A percentile compares a stretch with the other conserved stretches of the same genome.
phyloP scores from a whole-genome alignment of 805 yeast species.

The Debaryomyces hansenii region DNA sequence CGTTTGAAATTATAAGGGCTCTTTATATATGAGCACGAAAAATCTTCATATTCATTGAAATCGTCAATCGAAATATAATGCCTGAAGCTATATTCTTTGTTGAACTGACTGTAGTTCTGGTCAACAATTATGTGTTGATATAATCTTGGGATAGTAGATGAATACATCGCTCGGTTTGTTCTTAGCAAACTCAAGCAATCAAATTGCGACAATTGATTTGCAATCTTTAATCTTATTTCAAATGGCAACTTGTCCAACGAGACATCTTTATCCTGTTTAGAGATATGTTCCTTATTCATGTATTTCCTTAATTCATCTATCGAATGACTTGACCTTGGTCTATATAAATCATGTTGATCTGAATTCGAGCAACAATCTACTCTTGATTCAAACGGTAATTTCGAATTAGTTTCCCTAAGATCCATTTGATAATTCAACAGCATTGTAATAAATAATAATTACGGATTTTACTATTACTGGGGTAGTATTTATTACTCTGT shows the following conservation, averaged over 20 bases:
- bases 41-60: neutral
- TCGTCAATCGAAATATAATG: conserved; percentile 4
- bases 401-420: neutral
- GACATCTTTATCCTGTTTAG: neutral
- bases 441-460: too few relatives aligned
- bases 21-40: conserved; percentile 32
- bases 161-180: conserved; percentile 28
- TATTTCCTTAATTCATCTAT: neutral
- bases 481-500: too few relatives aligned
- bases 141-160: conserved; percentile 31
- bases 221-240: conserved; percentile 33
- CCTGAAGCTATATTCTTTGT: conserved; percentile 20
- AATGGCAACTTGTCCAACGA: conserved; percentile 33
- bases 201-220: conserved; percentile 36
- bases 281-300: neutral
- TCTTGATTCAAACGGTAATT: too few relatives aligned
- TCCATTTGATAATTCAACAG: neutral
- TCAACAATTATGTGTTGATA: conserved; percentile 42
- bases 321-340: neutral
- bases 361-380: neutral
- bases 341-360: neutral
- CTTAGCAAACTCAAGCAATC: conserved; percentile 34
- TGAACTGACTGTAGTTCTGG: conserved; percentile 34
- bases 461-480: too few relatives aligned
- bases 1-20: conserved; percentile 40